A percentile compares a stretch with the other conserved stretches of the same genome.
Evolutionary conservation across 2,329 filamentous ascomycete species (phyloP).

Genomic region (Akanthomyces muscarius): DNA sequence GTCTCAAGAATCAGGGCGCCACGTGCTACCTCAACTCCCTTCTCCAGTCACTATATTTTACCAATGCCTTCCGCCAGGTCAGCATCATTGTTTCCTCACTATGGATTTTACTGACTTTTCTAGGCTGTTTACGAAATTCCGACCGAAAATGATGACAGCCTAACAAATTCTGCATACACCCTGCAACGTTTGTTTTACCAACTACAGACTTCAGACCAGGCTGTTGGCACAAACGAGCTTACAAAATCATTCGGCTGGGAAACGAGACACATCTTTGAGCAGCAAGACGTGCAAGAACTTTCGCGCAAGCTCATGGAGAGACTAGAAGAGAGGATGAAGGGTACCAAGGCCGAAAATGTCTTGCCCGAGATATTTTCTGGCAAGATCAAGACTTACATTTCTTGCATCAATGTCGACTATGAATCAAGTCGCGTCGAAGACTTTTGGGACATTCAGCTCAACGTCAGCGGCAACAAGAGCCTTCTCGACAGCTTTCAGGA

Average conservation of each 20-base stretch:
- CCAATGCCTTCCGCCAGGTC: constrained; percentile 90
- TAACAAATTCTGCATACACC: constrained; percentile 86
- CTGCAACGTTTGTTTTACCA: constrained; percentile 93
- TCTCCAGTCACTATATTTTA: constrained; percentile 80
- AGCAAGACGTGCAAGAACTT: constrained; percentile 96
- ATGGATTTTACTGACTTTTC: constrained; percentile 19
- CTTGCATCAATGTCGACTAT: constrained; percentile 97
- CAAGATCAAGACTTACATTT: constrained; percentile 98
- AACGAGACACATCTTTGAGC: constrained; percentile 94
- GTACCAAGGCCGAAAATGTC: constrained; percentile 83
- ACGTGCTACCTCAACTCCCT: constrained; percentile 86
- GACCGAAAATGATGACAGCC: constrained; percentile 76
- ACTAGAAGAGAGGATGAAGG: constrained; percentile 97
- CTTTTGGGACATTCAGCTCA: constrained; percentile 98
- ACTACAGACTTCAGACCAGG: constrained; percentile 77
- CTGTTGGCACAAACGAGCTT: constrained; percentile 87
- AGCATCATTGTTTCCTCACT: neutral
- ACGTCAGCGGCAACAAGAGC: constrained; percentile 90
- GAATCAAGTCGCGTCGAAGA: constrained; percentile 94
- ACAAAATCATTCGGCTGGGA: constrained; percentile 99
- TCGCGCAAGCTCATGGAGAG: constrained; percentile 96
- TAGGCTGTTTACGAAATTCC: constrained; percentile 96
- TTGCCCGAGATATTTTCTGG: constrained; percentile 90
- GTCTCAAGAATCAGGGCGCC: constrained; percentile 92
- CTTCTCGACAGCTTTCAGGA: constrained; percentile 92